These are phyloP conservation scores for Pseudozyma flocculosa DNA, from an alignment of 1,284 basidiomycete genomes.

Conservation along the genomic window DNA sequence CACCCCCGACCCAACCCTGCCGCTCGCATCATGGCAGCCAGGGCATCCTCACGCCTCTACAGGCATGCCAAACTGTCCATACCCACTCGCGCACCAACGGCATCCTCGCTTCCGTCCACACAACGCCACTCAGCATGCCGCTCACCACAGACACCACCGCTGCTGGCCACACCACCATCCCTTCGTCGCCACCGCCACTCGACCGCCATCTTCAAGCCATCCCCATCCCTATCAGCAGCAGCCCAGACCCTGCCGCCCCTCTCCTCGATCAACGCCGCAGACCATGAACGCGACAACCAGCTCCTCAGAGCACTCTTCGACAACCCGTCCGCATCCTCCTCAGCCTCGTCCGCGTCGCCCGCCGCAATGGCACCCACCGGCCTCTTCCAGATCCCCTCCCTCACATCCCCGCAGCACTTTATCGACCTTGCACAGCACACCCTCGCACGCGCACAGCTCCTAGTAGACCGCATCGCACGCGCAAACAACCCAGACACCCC, in stretches of 20 bases:
- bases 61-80: too few species aligned
- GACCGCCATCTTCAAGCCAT: too few species aligned
- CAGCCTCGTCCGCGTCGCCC: constrained; percentile 15
- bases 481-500: constrained; percentile 22
- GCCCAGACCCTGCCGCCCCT: neutral
- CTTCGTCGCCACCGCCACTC: too few species aligned
- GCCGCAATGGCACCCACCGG: constrained; percentile 20
- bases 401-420: constrained; percentile 43
- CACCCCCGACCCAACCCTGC: too few species aligned
- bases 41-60: too few species aligned
- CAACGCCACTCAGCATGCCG: too few species aligned
- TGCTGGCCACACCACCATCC: too few species aligned
- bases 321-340: constrained; percentile 23
- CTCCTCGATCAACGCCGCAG: neutral
- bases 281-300: constrained; percentile 37
- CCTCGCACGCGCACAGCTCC: constrained; percentile 49
- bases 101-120: too few species aligned
- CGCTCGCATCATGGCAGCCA: too few species aligned
- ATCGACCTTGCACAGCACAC: constrained; percentile 45
- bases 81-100: too few species aligned
- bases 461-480: constrained; percentile 49
- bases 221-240: too few species aligned
- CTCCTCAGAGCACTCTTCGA: constrained; percentile 37
- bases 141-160: too few species aligned
- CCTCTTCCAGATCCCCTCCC: constrained; percentile 43